Evolutionary conservation across 345 rosid genomes (phyloP).

Genomic region (Acer campestre): DNA sequence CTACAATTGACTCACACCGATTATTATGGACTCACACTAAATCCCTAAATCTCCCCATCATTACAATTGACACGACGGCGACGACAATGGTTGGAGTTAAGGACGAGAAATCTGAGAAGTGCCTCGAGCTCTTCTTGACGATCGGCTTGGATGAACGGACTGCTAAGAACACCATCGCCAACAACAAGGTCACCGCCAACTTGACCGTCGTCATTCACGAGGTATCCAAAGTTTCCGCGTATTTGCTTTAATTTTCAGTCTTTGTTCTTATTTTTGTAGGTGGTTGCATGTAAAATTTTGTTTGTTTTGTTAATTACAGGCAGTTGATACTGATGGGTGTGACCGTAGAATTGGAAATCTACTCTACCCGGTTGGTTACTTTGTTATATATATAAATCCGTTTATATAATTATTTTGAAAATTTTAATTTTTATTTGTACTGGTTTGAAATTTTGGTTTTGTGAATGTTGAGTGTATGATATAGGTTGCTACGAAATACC

Average conservation of each 20-base stretch:
- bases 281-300: constrained; percentile 8
- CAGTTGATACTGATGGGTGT: constrained; percentile 84
- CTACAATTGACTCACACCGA: too few relatives aligned
- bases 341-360: constrained; percentile 77
- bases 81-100: constrained; percentile 39
- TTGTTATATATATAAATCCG: not conserved
- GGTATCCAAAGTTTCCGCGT: constrained; percentile 36
- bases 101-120: constrained; percentile 39
- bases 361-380: constrained; percentile 64
- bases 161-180: constrained; percentile 76
- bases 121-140: constrained; percentile 69
- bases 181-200: constrained; percentile 81
- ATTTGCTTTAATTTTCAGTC: too few relatives aligned
- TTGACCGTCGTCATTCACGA: constrained; percentile 80
- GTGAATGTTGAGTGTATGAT: constrained; percentile 2
- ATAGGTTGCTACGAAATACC: constrained; percentile 91
- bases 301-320: constrained; percentile 45
- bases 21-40: too few relatives aligned
- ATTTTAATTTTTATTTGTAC: not conserved
- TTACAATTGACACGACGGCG: not conserved
- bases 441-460: not conserved
- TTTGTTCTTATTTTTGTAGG: not conserved
- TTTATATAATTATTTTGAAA: not conserved
- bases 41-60: too few relatives aligned
- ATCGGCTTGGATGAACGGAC: constrained; percentile 85